Base-by-base conservation (phyloP, 2,329 filamentous ascomycete genomes). In the Phaeosphaeriaceae sp. region DNA sequence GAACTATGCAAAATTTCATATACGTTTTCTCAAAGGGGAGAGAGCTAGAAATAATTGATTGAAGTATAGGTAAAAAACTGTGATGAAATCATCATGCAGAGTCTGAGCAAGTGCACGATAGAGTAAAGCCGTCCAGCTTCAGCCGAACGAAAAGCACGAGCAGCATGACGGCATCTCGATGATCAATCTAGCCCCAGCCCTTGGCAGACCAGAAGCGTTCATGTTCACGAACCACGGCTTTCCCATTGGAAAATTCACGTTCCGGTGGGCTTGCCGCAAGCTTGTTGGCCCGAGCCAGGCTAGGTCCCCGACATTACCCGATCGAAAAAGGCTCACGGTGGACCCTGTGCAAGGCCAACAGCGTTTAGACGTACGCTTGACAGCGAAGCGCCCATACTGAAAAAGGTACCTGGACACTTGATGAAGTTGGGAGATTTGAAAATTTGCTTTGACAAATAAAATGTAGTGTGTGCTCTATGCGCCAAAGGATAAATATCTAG, bases 361-460 rank as follows among this genome's bases (percentile, higher is more conserved):
- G 35, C 32, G 20, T 13, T 18, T 20, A 28, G 21, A 32, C 26
- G 45, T 48, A 48, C 28, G 52, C 45, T 47, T 48, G 48, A 50
- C 50, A 52, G 46, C 42, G 30, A 18, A 39, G 42, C 17, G 20
- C 29, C 46, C 47, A 43, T 32, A 45, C 53, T 60, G 42, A 43
- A 63, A 58, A 46, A 49, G 50, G 58, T 51, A 57, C 60, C 54
- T 64, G 56, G 43, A 58, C 60, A 59, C 55, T 56, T 58, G 40
- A 20, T 21, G 13, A 11, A 18, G 15, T 12, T 12, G 32, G 6
- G 26, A 8, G 35, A 8, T 2, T 51, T 58, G 61, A n/a, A 60
- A 52, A 56, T 42, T 58, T 50, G 38, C 54, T 44, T 49, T 51
- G 21, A 49, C 43, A 44, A 43, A 43, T 50, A 46, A 29, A 53